These are phyloP conservation scores for Venturia carpophila DNA, from an alignment of 2,329 filamentous ascomycete genomes.

Conservation along the genomic window DNA sequence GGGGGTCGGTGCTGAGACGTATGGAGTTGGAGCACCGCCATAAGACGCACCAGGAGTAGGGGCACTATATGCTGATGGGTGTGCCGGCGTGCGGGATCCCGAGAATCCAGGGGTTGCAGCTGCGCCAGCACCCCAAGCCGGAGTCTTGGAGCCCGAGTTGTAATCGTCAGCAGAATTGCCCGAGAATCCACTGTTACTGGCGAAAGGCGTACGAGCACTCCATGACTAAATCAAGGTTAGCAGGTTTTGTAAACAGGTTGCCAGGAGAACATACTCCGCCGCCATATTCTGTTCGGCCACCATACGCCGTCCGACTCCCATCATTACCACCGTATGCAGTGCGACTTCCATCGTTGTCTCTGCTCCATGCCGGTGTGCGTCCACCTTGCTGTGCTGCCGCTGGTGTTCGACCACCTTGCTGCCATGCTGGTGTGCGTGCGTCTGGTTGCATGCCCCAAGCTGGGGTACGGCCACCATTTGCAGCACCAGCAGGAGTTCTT, in stretches of 20 bases:
- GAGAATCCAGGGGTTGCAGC: constrained; percentile 1
- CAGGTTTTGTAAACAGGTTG: constrained; percentile 20
- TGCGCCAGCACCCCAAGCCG: constrained; percentile 38
- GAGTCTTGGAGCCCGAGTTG: constrained; percentile 66
- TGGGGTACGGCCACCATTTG: constrained; percentile 47
- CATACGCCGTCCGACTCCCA: constrained; percentile 70
- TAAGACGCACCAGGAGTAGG: constrained; percentile 38
- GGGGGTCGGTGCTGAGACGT: constrained; percentile 39
- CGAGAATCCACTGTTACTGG: constrained; percentile 60
- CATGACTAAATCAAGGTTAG: constrained; percentile 20
- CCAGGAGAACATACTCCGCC: constrained; percentile 29
- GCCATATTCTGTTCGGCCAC: constrained; percentile 43
- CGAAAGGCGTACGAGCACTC: constrained; percentile 48
- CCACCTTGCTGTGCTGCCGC: constrained; percentile 27
- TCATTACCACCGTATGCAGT: constrained; percentile 43
- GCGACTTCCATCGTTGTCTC: constrained; percentile 32
- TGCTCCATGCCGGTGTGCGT: constrained; percentile 32
- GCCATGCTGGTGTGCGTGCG: constrained; percentile 19
- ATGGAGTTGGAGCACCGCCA: constrained; percentile 39
- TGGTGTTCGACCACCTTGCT: constrained; percentile 27
- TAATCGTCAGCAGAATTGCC: constrained; percentile 40
- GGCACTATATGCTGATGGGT: constrained; percentile 42
- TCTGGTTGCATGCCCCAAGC: constrained; percentile 34
- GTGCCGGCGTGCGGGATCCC: constrained; percentile 15
- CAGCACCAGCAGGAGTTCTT: constrained; percentile 33